phyloP scores from a whole-genome alignment of 345 rosid genomes.

The Camelina sativa region DNA sequence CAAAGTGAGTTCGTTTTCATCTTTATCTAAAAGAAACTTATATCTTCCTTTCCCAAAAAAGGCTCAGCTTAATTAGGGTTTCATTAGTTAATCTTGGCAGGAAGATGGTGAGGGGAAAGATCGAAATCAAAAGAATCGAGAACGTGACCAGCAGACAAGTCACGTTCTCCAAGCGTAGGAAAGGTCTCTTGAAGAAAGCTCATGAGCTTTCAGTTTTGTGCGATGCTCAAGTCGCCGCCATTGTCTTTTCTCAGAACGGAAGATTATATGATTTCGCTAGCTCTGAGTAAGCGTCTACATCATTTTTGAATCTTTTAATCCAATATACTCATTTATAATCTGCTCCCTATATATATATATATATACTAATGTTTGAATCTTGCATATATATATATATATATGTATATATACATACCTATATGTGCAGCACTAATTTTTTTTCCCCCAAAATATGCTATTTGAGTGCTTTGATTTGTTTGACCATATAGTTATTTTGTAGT shows the following conservation, averaged over 20 bases:
- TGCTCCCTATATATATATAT: neutral
- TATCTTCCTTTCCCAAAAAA: neutral
- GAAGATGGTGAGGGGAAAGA: conserved; percentile 58
- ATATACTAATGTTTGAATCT: neutral
- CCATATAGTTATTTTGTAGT: neutral
- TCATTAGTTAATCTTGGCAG: neutral
- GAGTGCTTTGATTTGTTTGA: neutral
- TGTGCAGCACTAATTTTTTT: conserved; percentile 1
- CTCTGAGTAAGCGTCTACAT: conserved; percentile 45
- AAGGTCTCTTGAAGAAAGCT: conserved; percentile 64
- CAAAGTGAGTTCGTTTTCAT: conserved; percentile 16
- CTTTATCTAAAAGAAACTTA: conserved; percentile 1
- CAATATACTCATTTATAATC: conserved; percentile 5
- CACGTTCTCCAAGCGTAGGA: conserved; percentile 60
- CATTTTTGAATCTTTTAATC: conserved; percentile 2
- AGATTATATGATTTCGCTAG: conserved; percentile 52
- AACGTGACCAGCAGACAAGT: conserved; percentile 58
- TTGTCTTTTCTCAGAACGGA: conserved; percentile 58
- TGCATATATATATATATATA: too few species aligned
- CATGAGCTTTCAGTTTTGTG: conserved; percentile 51
- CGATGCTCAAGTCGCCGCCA: conserved; percentile 53
- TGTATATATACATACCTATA: too few species aligned
- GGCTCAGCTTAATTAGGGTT: conserved; percentile 11
- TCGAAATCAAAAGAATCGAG: conserved; percentile 58
- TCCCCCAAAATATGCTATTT: conserved; percentile 23